Evolutionary conservation across 345 rosid species (phyloP).

Genomic region (Populus tremula): DNA sequence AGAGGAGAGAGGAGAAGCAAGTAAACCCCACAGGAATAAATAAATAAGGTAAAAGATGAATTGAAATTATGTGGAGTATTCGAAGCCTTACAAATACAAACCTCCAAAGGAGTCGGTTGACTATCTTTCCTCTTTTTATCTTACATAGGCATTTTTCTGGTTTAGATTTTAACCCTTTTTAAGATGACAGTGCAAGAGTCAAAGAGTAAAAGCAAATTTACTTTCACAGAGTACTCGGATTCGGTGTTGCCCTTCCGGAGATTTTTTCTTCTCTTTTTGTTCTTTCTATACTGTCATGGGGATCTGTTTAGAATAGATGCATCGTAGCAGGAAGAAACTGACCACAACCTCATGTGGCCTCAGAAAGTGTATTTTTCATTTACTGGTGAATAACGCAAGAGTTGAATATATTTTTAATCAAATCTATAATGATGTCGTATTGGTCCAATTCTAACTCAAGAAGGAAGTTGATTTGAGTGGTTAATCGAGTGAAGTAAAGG

Average conservation of each 20-base stretch:
- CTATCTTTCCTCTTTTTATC: constrained; percentile 26
- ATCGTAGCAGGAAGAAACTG: too few relatives aligned
- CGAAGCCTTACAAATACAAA: constrained; percentile 69
- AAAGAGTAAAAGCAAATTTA: not conserved
- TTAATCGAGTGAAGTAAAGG: not conserved
- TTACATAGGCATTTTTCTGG: not conserved
- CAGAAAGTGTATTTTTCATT: not conserved
- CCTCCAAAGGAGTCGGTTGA: constrained; percentile 68
- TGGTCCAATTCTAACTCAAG: not conserved
- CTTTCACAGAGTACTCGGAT: not conserved
- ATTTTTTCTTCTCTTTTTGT: not conserved
- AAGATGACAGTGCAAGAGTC: not conserved
- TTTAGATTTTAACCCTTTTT: not conserved
- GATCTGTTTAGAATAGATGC: not conserved
- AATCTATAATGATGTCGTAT: too few relatives aligned
- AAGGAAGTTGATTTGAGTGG: not conserved
- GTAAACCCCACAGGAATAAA: not conserved
- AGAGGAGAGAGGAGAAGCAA: too few relatives aligned
- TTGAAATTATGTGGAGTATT: constrained; percentile 56
- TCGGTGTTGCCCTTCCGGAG: not conserved
- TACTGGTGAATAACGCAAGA: not conserved
- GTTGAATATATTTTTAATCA: not conserved
- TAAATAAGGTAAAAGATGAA: constrained; percentile 32
- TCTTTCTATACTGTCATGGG: not conserved
- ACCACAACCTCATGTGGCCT: not conserved